phyloP scores from a whole-genome alignment of 2,329 filamentous ascomycete species.

The Fusarium sp. region DNA sequence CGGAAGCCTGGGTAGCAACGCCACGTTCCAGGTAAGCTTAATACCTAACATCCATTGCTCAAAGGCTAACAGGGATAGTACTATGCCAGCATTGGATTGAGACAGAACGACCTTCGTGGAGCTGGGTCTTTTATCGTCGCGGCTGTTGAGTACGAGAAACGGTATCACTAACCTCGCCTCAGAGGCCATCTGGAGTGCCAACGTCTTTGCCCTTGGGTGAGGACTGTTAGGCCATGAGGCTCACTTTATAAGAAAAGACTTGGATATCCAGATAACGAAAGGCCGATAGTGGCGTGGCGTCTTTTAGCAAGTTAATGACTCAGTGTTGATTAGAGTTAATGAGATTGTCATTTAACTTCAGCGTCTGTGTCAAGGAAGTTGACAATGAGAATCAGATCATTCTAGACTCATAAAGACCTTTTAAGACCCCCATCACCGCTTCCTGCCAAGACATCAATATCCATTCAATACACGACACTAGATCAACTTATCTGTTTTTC shows the following conservation, averaged over 20 bases:
- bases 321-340: neutral
- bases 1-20: constrained; percentile 62
- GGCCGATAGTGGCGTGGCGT: neutral
- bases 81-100: constrained; percentile 41
- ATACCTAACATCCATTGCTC: accelerated
- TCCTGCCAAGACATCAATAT: neutral
- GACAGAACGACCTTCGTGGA: constrained; percentile 43
- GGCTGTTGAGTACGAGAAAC: constrained; percentile 39
- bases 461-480: neutral
- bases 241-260: neutral
- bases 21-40: constrained; percentile 59
- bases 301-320: neutral
- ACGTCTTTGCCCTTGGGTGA: neutral
- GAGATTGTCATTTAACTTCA: neutral
- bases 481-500: neutral
- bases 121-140: constrained; percentile 41
- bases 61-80: constrained; percentile 31
- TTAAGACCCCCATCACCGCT: neutral
- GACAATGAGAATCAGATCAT: neutral
- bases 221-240: too few species aligned
- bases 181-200: neutral
- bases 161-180: neutral
- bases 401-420: neutral
- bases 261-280: neutral
- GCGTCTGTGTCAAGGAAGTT: too few species aligned